Base-by-base conservation (phyloP, 208 protist genomes). In the Hexamita inflata region DNA sequence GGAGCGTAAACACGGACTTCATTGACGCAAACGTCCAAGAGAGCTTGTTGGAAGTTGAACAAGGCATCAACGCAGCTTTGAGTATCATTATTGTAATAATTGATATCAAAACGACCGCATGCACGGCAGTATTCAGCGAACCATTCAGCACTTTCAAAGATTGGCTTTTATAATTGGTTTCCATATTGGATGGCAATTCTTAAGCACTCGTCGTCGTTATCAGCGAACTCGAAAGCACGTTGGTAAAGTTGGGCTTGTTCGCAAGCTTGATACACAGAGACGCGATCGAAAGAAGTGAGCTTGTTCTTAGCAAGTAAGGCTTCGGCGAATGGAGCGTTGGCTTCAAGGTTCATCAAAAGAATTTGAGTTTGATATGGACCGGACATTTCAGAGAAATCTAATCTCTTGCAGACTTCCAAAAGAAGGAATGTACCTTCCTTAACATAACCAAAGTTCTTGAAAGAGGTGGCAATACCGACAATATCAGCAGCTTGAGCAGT, bases 301-400 rank as follows among this genome's bases (percentile, higher is more conserved):
- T 95, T 89, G 67, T 94, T 89, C 7, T 80, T 45, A 11, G 84
- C 89, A 81, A 99, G 89, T 61, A 99, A 96, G 73, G 93, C 92
- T 81, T 98, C 93, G 2, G 95, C 92, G 9, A 98, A 92, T 74
- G 93, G 90, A 57, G 94, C 91, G 30, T 76, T 77, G 74, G 90
- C 88, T 80, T 95, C 89, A n/a, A 99, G 83, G 83, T 98, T 98
- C 77, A 98, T 96, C 85, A 98, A 94, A 13, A 99, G 86, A 53
- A 99, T 86, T 75, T 94, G 94, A 13, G 96, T 99, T 86, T 99
- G 97, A 7, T 99, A 87, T 35, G 82, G 64, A 87, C 84, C 78
- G 85, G 86, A 82, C 94, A 86, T 40, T 89, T 88, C 78, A 42
- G 1, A 11, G 59, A 58, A 76, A 9, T 78, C 0, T 9, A 35